Evolutionary conservation across 2,329 filamentous ascomycete genomes (phyloP).

Genomic region (Paecilomyces dactylethromorphus): DNA sequence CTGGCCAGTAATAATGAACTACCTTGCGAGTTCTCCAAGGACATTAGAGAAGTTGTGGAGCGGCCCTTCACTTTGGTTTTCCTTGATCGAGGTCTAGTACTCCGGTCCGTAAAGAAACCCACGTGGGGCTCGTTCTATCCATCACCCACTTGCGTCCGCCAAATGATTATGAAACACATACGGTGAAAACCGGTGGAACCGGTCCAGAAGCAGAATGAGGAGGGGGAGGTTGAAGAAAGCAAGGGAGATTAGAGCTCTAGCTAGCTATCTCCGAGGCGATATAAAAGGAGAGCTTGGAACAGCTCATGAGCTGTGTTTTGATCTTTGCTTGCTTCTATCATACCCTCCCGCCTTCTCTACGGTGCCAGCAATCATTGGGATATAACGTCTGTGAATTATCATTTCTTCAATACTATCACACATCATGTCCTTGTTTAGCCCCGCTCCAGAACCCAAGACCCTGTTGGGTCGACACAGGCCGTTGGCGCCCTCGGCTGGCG

Average conservation of each 20-base stretch:
- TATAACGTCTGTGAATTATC: not conserved
- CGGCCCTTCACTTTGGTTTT: not conserved
- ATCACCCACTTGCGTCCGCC: not conserved
- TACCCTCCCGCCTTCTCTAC: not conserved
- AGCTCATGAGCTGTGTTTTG: not conserved
- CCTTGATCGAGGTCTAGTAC: not conserved
- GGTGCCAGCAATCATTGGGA: not conserved
- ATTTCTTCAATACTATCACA: not conserved
- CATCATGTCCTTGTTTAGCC: not conserved
- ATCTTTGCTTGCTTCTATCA: not conserved
- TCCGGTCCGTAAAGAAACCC: not conserved
- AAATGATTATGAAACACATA: not conserved
- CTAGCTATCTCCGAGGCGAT: not conserved
- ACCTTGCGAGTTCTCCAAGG: too few relatives aligned
- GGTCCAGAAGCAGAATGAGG: not conserved
- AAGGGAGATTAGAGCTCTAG: not conserved
- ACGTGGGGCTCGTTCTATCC: not conserved
- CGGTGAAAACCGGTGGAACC: not conserved
- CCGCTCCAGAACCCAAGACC: conserved; percentile 1
- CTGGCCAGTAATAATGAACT: too few relatives aligned
- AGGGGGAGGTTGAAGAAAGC: not conserved
- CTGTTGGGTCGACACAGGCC: conserved; percentile 47
- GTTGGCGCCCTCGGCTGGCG: conserved; percentile 44
- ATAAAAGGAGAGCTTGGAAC: not conserved
- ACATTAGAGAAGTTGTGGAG: not conserved